A percentile compares a stretch with the other conserved stretches of the same genome.
phyloP scores from a whole-genome alignment of 768 basidiomycete species.

The Tylopilus felleus region DNA sequence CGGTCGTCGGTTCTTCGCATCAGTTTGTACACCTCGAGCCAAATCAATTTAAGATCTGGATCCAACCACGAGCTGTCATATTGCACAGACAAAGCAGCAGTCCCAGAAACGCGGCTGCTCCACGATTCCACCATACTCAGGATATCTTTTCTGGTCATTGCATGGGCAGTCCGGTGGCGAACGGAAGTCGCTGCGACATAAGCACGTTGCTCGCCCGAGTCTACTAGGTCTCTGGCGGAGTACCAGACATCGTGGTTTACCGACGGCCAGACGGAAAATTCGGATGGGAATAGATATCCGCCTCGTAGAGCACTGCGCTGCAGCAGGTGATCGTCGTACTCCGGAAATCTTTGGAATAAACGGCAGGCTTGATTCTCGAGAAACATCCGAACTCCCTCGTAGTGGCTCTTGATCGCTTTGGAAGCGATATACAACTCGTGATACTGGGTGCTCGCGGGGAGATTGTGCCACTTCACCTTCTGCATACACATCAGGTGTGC shows the following conservation, averaged over 20 bases:
- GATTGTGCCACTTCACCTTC: slow-evolving; percentile 31
- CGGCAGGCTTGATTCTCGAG: not conserved
- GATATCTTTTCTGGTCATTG: not conserved
- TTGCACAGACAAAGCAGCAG: slow-evolving; percentile 5
- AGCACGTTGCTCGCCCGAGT: slow-evolving; percentile 10
- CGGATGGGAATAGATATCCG: slow-evolving; percentile 7
- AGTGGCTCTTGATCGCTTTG: slow-evolving; percentile 30
- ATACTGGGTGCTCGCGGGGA: slow-evolving; percentile 30
- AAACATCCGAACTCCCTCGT: slow-evolving; percentile 13
- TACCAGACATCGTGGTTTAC: slow-evolving; percentile 9
- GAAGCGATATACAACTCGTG: slow-evolving; percentile 23
- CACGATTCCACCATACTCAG: slow-evolving; percentile 11
- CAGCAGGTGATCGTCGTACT: slow-evolving; percentile 7
- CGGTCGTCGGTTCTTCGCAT: slow-evolving; percentile 10
- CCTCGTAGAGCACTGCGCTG: slow-evolving; percentile 16
- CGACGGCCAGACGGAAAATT: not conserved
- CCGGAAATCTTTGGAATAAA: slow-evolving; percentile 7
- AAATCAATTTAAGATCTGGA: slow-evolving; percentile 15
- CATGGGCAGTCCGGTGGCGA: not conserved
- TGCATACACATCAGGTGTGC: slow-evolving; percentile 38
- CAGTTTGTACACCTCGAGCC: slow-evolving; percentile 27
- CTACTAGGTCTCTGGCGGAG: slow-evolving; percentile 8
- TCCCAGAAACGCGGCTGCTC: not conserved
- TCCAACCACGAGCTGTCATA: slow-evolving; percentile 31
- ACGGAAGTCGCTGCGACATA: slow-evolving; percentile 10